phyloP scores from a whole-genome alignment of 495 filamentous ascomycete species.

The Penicillium lividum region DNA sequence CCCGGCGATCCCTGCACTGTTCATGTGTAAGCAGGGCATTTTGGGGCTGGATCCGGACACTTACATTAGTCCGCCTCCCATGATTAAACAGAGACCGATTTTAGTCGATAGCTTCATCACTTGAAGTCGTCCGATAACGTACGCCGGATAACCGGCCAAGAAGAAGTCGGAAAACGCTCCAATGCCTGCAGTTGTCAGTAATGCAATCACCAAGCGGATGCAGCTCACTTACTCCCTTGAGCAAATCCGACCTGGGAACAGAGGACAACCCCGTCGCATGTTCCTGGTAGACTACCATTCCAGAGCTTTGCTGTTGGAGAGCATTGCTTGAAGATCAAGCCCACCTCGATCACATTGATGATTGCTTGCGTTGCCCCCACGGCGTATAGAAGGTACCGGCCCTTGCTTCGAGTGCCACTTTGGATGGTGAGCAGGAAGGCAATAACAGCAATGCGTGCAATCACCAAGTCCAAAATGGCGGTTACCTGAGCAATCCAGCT shows the following conservation, averaged over 20 bases:
- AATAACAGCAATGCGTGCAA: slow-evolving; percentile 33
- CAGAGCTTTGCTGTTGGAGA: slow-evolving; percentile 26
- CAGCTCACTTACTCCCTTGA: slow-evolving; percentile 24
- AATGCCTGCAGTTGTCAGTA: slow-evolving; percentile 16
- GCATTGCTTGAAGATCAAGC: slow-evolving; percentile 31
- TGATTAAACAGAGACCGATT: slow-evolving; percentile 35
- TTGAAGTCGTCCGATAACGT: slow-evolving; percentile 35
- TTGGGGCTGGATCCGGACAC: not conserved
- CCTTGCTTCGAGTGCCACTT: slow-evolving; percentile 19
- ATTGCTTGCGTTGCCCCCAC: slow-evolving; percentile 26
- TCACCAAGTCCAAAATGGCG: slow-evolving; percentile 22
- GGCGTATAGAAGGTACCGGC: slow-evolving; percentile 26
- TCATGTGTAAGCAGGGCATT: not conserved
- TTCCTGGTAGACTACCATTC: slow-evolving; percentile 25
- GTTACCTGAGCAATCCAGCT: slow-evolving; percentile 34
- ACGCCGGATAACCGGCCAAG: slow-evolving; percentile 33
- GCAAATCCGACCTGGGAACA: slow-evolving; percentile 27
- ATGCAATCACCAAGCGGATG: not conserved
- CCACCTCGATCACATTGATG: slow-evolving; percentile 25
- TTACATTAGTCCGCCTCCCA: slow-evolving; percentile 42
- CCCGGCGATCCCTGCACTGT: slow-evolving; percentile 28
- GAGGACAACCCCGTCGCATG: slow-evolving; percentile 22
- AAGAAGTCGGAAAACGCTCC: slow-evolving; percentile 35
- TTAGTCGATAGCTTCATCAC: slow-evolving; percentile 32
- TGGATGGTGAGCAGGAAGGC: slow-evolving; percentile 35